Conservation (phyloP, 2,329 filamentous ascomycete genomes). For the Fusarium caatingaense region DNA sequence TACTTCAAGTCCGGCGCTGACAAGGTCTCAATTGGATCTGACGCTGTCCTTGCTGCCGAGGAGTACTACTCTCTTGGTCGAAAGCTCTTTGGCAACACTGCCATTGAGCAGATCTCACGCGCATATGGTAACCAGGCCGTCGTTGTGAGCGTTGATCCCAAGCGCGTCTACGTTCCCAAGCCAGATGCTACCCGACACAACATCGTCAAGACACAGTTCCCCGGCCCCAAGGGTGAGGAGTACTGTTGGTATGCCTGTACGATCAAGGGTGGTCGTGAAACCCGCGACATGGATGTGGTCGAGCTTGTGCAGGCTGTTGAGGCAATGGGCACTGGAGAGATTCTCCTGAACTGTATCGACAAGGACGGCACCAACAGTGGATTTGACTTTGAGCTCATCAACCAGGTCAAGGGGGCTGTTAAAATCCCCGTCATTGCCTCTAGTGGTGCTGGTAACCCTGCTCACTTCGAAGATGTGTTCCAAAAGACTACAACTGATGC, state of each 20-base stretch:
- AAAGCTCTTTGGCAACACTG: constrained; percentile 81
- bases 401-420: constrained; percentile 86
- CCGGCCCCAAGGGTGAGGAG: constrained; percentile 79
- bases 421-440: constrained; percentile 95
- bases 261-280: constrained; percentile 93
- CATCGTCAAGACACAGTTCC: constrained; percentile 75
- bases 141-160: constrained; percentile 94
- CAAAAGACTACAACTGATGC: constrained; percentile 87
- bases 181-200: constrained; percentile 77
- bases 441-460: constrained; percentile 88
- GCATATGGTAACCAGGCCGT: constrained; percentile 98
- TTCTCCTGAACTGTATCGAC: constrained; percentile 97
- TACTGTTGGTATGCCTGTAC: constrained; percentile 99
- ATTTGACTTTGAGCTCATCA: constrained; percentile 92
- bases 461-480: constrained; percentile 93
- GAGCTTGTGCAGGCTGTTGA: constrained; percentile 91
- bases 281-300: constrained; percentile 91
- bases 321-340: constrained; percentile 94
- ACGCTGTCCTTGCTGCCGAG: constrained; percentile 92
- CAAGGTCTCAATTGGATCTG: constrained; percentile 96
- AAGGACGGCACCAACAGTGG: constrained; percentile 94
- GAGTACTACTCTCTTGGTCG: constrained; percentile 81
- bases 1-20: constrained; percentile 98
- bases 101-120: constrained; percentile 93
- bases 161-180: constrained; percentile 85